Base-by-base conservation (phyloP, 2,329 filamentous ascomycete genomes). In the Cladosporium sp. region DNA sequence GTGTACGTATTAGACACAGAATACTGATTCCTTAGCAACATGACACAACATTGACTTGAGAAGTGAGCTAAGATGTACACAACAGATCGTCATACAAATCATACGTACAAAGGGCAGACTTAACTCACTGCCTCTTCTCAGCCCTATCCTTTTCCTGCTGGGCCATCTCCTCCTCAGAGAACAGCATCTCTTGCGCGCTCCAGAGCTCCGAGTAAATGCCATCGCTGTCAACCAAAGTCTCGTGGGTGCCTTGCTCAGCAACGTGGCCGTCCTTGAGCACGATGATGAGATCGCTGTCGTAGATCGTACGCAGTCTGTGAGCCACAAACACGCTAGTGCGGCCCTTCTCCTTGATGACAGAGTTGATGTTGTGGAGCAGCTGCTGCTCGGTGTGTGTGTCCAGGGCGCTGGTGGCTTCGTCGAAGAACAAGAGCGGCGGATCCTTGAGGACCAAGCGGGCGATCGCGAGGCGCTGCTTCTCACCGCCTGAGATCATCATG, bases 281-380 rank as follows among this genome's bases (percentile, higher is more conserved):
- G 72, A 98, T 93, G 72, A 98, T 98, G 72, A 93, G 82, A 78
- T 98, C 84, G 46, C 91, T 91, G 74, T 98, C 95, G 74, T 91
- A 96, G 70, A 99, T 97, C 0, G 95, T 98, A 62, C 94, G 87
- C 67, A 99, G 80, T 21, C 95, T 86, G 78, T 98, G 95, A 7
- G 95, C 95, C 5, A 99, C 91, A 75, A 98, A 98, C 0, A 99
- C 91, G 71, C 93, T 97, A 0, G 95, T 98, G 65, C 93, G 86
- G 3, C 83, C 83, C 81, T 96, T 97, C 73, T 97, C 93, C 71
- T 90, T 90, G 63, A 98, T 81, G 62, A 98, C 95, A 70, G 89
- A 89, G 78, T 97, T 97, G 77, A 98, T 97, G 75, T 97, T 96
- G 67, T 89, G 85, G 82, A 98, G 88, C 59, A 98, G 83, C 1